Conservation (phyloP, 345 rosid genomes). For the Kernera saxatilis region DNA sequence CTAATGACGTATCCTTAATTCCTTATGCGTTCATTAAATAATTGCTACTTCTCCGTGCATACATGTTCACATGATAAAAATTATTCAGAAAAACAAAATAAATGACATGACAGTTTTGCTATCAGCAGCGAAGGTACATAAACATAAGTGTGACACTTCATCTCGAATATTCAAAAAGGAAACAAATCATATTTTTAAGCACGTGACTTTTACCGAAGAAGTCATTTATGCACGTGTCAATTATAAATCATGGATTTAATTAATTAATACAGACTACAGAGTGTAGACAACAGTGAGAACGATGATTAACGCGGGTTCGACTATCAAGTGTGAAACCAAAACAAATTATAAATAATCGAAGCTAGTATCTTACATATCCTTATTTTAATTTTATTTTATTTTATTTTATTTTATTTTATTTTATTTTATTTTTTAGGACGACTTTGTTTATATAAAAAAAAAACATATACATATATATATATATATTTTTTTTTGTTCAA, state of each 20-base stretch:
- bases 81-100: neutral
- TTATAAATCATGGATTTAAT: neutral
- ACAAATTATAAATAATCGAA: neutral
- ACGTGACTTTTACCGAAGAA: constrained; percentile 9
- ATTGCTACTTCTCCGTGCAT: too few relatives aligned
- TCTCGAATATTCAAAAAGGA: neutral
- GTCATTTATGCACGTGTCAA: neutral
- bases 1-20: too few relatives aligned
- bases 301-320: constrained; percentile 5
- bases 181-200: neutral
- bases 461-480: too few relatives aligned
- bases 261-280: too few relatives aligned
- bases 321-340: neutral
- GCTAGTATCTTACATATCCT: too few relatives aligned
- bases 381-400: too few relatives aligned
- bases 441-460: too few relatives aligned
- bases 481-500: too few relatives aligned
- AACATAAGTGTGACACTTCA: neutral
- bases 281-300: neutral
- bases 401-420: too few relatives aligned
- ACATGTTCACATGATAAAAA: neutral
- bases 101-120: neutral
- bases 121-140: neutral
- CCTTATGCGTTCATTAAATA: too few relatives aligned
- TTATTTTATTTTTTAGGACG: too few relatives aligned